Evolutionary conservation across 345 rosid species (phyloP), one percentile per base, ranked within the genome.

Genomic region (Arabis hirsuta): DNA sequence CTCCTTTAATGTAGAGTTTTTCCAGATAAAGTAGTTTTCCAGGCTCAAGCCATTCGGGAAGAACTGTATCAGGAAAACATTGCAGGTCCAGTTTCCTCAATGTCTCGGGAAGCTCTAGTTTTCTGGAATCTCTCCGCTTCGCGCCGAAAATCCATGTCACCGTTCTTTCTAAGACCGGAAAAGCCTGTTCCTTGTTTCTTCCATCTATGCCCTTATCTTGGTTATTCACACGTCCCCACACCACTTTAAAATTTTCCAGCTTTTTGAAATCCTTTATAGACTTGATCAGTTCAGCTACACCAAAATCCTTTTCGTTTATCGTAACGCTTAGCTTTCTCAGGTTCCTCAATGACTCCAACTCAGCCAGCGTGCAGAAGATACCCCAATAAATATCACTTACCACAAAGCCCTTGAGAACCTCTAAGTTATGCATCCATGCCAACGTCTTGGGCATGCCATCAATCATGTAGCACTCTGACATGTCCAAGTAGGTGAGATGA

Each of bases 341-440:
- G 0, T 74, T 62, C 19, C 5, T 1, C 14, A 84, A 68, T 13
- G 43, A 7, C 12, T 1, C 0, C 44, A 86, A 34, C 31, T 76
- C 48, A 0, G 1, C 5, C 11, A 83, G 66, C 0, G 4, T 12
- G 42, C 88, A 78, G 2, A 50, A 2, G 12, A 53, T 24, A 57
- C 71, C 0, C 39, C 54, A 7, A 32, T 10, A 29, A 36, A 60
- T 70, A 51, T 80, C 68, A 57, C 81, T 79, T 2, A 87, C 50
- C 9, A 84, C 83, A 78, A 89, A 87, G 12, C 96, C 92, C 36
- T 89, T 84, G 3, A 89, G 82, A 36, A 89, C 88, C 81, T 71
- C 64, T 46, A 87, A 84, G 11, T 79, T 20, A 0, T 66, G 6
- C 14, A 89, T 82, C 50, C 67, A 53, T 0, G 71, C 31, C 20